Evolutionary conservation across 2,329 filamentous ascomycete species (phyloP).

Genomic region (Trichoderma atrobrunneum): DNA sequence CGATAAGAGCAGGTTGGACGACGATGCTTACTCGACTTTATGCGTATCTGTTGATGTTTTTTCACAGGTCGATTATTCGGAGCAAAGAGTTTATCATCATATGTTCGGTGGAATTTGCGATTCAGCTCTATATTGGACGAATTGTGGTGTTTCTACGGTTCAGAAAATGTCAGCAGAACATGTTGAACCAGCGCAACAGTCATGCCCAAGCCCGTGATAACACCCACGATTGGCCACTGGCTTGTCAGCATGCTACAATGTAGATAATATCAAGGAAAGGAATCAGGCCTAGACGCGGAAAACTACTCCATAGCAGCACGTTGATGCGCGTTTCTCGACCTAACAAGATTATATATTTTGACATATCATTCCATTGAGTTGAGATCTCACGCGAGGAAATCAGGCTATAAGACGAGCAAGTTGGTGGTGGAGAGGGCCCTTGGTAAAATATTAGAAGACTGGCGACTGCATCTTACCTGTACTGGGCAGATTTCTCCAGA

Average conservation of each 20-base stretch:
- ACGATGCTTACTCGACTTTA: not conserved
- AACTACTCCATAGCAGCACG: not conserved
- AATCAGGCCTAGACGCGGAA: not conserved
- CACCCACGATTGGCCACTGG: not conserved
- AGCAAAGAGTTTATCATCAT: not conserved
- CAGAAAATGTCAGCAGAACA: not conserved
- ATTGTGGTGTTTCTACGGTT: not conserved
- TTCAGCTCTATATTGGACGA: not conserved
- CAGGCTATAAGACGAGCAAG: too few species aligned
- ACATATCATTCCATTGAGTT: too few species aligned
- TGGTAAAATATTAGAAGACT: too few species aligned
- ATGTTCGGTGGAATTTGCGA: not conserved
- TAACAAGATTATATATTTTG: too few species aligned
- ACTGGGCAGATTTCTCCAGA: too few species aligned
- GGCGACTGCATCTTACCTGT: too few species aligned
- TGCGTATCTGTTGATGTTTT: not conserved
- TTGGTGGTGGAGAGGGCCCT: too few species aligned
- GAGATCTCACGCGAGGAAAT: too few species aligned
- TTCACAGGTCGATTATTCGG: not conserved
- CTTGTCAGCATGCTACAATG: not conserved
- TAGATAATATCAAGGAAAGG: not conserved
- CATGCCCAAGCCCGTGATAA: too few species aligned
- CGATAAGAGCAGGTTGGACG: not conserved
- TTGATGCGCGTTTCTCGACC: too few species aligned
- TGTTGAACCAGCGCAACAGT: not conserved